Percentiles rank a stretch among this genome's conserved stretches.
Conservation (phyloP, 129 eudicot genomes). For the Tagetes patula region DNA sequence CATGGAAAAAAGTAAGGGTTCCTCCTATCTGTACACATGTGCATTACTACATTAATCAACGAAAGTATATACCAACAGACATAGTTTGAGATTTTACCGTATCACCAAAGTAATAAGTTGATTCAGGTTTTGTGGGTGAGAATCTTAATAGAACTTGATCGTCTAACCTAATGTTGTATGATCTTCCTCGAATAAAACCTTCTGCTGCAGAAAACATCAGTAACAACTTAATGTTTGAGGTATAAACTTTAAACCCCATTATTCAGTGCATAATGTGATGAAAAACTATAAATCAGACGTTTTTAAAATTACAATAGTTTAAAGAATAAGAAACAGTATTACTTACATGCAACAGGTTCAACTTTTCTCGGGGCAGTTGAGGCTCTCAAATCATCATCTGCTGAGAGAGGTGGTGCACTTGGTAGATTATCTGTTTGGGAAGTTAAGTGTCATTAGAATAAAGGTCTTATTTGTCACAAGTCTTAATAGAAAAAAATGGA, state of each 20-base stretch:
- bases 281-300: not conserved
- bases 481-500: not conserved
- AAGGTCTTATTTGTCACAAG: conserved; percentile 10
- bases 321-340: conserved; percentile 15
- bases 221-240: conserved; percentile 50
- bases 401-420: conserved; percentile 45
- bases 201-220: conserved; percentile 93
- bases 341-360: conserved; percentile 86
- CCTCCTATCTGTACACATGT: conserved; percentile 73
- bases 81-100: conserved; percentile 49
- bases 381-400: conserved; percentile 52
- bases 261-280: conserved; percentile 18
- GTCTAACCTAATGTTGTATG: conserved; percentile 95
- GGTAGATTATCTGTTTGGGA: conserved; percentile 44
- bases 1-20: conserved; percentile 92
- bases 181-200: conserved; percentile 92
- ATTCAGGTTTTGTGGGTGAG: conserved; percentile 89
- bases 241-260: conserved; percentile 7
- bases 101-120: conserved; percentile 90
- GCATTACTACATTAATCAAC: not conserved
- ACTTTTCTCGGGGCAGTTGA: conserved; percentile 47
- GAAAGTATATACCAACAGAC: not conserved
- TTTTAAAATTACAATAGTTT: not conserved
- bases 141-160: conserved; percentile 92
- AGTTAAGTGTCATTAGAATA: not conserved